Conservation (phyloP, 768 basidiomycete genomes). For the Candolleomyces eurysporus region DNA sequence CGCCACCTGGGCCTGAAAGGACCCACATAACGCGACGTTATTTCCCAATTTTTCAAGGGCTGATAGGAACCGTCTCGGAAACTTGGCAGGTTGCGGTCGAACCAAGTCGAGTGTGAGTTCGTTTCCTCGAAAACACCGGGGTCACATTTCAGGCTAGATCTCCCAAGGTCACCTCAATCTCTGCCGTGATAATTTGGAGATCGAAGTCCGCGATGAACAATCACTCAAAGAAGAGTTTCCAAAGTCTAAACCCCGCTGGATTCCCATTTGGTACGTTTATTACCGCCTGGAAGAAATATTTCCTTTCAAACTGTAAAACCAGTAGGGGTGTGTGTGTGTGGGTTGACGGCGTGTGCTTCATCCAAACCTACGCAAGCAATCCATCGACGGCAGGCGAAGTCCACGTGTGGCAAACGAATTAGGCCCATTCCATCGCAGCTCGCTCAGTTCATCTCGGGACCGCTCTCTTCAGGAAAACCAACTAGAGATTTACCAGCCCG, state of each 20-base stretch:
- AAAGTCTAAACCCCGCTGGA: background rate
- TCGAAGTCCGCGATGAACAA: background rate
- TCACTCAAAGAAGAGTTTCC: background rate
- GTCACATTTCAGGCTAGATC: background rate
- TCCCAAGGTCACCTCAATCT: background rate
- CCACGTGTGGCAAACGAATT: constrained; percentile 27
- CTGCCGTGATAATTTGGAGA: background rate
- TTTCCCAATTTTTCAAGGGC: background rate
- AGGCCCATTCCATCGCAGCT: constrained; percentile 19
- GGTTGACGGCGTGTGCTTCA: background rate
- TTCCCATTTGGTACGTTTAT: constrained; percentile 2
- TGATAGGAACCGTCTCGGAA: background rate
- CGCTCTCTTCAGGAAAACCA: constrained; percentile 17
- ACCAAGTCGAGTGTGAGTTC: background rate
- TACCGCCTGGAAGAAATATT: background rate
- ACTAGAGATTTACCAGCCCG: constrained; percentile 14
- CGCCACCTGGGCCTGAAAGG: background rate
- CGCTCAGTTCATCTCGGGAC: constrained; percentile 29
- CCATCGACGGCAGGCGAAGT: constrained; percentile 1
- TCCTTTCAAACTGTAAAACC: background rate
- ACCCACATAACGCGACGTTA: background rate
- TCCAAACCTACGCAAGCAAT: background rate
- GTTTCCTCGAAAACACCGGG: background rate
- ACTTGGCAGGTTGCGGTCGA: too few species aligned
- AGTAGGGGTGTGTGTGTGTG: background rate